Evolutionary conservation across 2,329 filamentous ascomycete genomes (phyloP).

Genomic region (Pezicula radicicola): DNA sequence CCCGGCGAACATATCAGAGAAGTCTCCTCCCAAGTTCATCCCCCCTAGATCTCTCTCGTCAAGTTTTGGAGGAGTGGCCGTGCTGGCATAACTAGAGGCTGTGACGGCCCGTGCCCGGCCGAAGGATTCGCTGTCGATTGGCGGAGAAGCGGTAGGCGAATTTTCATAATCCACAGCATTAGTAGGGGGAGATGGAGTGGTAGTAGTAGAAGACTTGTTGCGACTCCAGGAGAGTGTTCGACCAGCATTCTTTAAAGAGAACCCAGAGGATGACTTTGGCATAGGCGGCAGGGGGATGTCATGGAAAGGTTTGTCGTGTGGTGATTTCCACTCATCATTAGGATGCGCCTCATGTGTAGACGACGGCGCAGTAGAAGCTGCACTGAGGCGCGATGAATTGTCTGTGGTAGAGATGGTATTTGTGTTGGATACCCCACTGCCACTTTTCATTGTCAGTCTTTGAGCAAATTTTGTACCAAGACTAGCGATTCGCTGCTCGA

Average conservation of each 20-base stretch:
- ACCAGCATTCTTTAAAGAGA: slow-evolving; percentile 29
- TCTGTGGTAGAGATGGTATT: slow-evolving; percentile 30
- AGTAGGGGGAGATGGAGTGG: slow-evolving; percentile 15
- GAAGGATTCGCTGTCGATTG: slow-evolving; percentile 12
- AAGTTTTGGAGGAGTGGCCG: slow-evolving; percentile 27
- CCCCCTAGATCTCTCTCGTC: slow-evolving; percentile 25
- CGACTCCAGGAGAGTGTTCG: slow-evolving; percentile 30
- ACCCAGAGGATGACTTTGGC: slow-evolving; percentile 23
- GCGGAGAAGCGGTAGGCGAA: slow-evolving; percentile 9
- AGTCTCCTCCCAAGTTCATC: slow-evolving; percentile 29
- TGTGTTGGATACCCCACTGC: slow-evolving; percentile 31
- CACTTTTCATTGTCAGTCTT: slow-evolving; percentile 24
- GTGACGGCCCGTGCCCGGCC: slow-evolving; percentile 26
- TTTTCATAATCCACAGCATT: slow-evolving; percentile 6
- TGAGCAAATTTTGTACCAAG: background rate
- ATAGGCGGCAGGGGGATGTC: slow-evolving; percentile 26
- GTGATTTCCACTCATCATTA: slow-evolving; percentile 23
- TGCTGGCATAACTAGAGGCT: slow-evolving; percentile 30
- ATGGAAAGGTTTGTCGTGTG: slow-evolving; percentile 25
- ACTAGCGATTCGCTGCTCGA: background rate
- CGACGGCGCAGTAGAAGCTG: slow-evolving; percentile 30
- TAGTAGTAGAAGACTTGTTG: slow-evolving; percentile 16
- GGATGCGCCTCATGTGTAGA: slow-evolving; percentile 22
- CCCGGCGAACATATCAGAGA: slow-evolving; percentile 30
- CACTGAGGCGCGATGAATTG: slow-evolving; percentile 31